Conservation (phyloP, 2,329 filamentous ascomycete genomes). For the Arthrobotrys entomopaga region DNA sequence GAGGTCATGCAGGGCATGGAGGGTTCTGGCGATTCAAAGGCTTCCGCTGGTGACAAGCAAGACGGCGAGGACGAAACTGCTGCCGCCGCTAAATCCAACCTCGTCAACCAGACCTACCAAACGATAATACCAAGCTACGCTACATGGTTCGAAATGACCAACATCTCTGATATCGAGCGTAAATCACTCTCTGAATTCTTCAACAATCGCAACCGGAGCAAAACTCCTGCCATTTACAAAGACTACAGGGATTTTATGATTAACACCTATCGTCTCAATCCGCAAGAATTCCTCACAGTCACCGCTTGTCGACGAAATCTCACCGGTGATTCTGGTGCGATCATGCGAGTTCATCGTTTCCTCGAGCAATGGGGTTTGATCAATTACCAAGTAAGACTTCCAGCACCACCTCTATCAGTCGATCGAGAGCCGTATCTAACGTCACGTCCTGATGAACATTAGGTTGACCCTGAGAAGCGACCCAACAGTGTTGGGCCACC, state of each 20-base stretch:
- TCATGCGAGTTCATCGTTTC: slow-evolving; percentile 98
- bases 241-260: slow-evolving; percentile 99
- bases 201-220: slow-evolving; percentile 97
- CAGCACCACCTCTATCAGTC: too few relatives aligned
- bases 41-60: slow-evolving; percentile 63
- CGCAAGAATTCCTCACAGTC: slow-evolving; percentile 93
- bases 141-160: slow-evolving; percentile 98
- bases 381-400: slow-evolving; percentile 85
- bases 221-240: slow-evolving; percentile 96
- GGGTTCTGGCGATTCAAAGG: slow-evolving; percentile 66
- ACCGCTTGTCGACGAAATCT: slow-evolving; percentile 94
- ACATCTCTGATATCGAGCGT: slow-evolving; percentile 87
- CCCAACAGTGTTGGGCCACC: slow-evolving; percentile 95
- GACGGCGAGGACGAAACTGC: slow-evolving; percentile 64
- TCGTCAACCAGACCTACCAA: slow-evolving; percentile 91
- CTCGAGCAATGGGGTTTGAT: slow-evolving; percentile 98
- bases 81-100: slow-evolving; percentile 86
- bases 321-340: slow-evolving; percentile 96
- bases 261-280: slow-evolving; percentile 97
- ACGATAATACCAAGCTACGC: slow-evolving; percentile 98
- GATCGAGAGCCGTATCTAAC: too few relatives aligned
- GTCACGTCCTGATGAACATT: neutral
- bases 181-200: slow-evolving; percentile 98
- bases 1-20: slow-evolving; percentile 62
- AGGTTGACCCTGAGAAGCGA: slow-evolving; percentile 96